Evolutionary conservation across 768 basidiomycete species (phyloP), one percentile per base, ranked within the genome.

Genomic region (Podaxis sp.): DNA sequence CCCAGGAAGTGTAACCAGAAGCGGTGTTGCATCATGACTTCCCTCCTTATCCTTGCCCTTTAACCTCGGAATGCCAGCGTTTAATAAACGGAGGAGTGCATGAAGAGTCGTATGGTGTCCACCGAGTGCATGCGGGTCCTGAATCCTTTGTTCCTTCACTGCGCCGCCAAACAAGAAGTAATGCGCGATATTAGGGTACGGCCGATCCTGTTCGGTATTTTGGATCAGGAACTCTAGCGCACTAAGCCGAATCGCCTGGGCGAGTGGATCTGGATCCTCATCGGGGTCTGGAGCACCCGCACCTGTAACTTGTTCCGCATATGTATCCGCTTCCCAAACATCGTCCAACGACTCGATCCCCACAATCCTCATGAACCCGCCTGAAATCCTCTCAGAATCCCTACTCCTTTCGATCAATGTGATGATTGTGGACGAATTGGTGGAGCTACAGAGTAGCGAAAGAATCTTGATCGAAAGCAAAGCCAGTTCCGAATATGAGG

Each of bases 151-250:
- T 30, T 88, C 85, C 7, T 77, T 76, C n/a, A 79, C 79, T 1
- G 80, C 72, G 2, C 82, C 78, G 22, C 92, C 90, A 68, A 96
- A 92, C 22, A 97, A 81, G 11, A 98, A 77, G 76, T 93, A 92
- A 74, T 97, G 95, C 0, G 91, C 90, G 19, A 96, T 70, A 68
- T 95, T 97, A 5, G 95, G 95, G 67, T 86, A 92, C 0, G 85
- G 74, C 8, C 82, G 75, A 49, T 78, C 81, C 0, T 76, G 72
- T n/a, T 82, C 77, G 0, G 95, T 95, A 63, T 89, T 91, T 62
- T 86, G 85, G 46, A 93, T 84, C 58, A 99, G 80, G 11, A 99
- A 77, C 65, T 96, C 88, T 53, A 99, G 84, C 4, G 92, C 87
- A 0, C 90, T 86, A 1, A 90, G 76, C 40, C 92, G 77, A 59